Conservation (phyloP, 192 early-diverging fungal species). For the Phycomyces blakesleeanus region DNA sequence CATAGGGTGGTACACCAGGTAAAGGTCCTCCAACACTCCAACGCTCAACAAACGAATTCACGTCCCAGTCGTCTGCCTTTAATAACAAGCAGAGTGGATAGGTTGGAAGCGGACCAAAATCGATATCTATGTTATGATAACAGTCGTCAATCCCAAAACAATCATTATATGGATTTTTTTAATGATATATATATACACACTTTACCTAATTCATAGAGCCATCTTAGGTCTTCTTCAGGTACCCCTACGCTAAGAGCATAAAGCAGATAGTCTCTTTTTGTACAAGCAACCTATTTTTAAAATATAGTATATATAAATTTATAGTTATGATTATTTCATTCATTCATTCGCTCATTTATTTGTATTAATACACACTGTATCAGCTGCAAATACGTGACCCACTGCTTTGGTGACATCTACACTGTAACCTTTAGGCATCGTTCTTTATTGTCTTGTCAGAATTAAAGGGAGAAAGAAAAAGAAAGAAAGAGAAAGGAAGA, state of each 20-base stretch:
- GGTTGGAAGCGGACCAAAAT: conserved; percentile 63
- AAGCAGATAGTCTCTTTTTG: conserved; percentile 62
- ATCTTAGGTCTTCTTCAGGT: conserved; percentile 55
- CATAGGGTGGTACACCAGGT: conserved; percentile 60
- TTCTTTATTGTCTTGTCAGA: too few species aligned
- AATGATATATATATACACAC: neutral
- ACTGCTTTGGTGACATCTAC: conserved; percentile 58
- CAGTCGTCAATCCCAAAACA: too few species aligned
- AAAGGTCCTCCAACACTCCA: conserved; percentile 38
- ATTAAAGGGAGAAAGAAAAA: too few species aligned
- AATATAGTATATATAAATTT: too few species aligned
- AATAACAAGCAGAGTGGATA: conserved; percentile 64
- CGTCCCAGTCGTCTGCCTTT: conserved; percentile 40
- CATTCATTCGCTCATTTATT: too few species aligned
- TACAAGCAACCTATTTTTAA: conserved; percentile 25
- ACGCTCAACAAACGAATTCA: conserved; percentile 38
- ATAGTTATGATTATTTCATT: too few species aligned
- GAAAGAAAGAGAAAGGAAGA: too few species aligned
- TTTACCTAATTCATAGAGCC: conserved; percentile 64
- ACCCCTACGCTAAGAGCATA: conserved; percentile 67
- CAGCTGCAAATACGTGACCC: conserved; percentile 41
- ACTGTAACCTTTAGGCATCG: conserved; percentile 24
- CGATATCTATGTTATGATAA: conserved; percentile 23
- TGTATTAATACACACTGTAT: conserved; percentile 38
- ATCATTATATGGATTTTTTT: too few species aligned